These are phyloP conservation scores for Lactuca saligna DNA, from an alignment of 129 eudicot genomes.

Conservation along the genomic window DNA sequence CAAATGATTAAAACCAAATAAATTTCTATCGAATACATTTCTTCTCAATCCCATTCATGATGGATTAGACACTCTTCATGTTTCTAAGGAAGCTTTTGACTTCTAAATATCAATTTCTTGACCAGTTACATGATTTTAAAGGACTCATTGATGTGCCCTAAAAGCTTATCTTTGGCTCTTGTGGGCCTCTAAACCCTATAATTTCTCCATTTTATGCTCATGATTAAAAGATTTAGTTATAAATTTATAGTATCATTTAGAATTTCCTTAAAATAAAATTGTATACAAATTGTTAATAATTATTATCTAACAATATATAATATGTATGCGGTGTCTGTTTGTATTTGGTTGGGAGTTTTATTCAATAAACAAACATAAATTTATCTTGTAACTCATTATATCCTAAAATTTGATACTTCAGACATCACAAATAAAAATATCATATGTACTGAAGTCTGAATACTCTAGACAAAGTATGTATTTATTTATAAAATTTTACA, in stretches of 20 bases:
- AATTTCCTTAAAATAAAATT: too few relatives aligned
- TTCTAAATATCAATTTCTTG: constrained; percentile 28
- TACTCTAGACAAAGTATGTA: too few relatives aligned
- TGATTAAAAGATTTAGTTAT: constrained; percentile 8
- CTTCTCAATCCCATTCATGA: constrained; percentile 30
- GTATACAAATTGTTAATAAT: too few relatives aligned
- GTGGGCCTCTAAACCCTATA: constrained; percentile 32
- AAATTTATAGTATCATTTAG: constrained; percentile 3
- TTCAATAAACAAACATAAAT: too few relatives aligned
- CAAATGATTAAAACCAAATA: too few relatives aligned
- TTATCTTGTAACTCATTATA: too few relatives aligned
- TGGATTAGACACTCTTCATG: constrained; percentile 31
- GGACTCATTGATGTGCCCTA: constrained; percentile 41
- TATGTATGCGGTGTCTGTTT: background rate
- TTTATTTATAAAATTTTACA: background rate
- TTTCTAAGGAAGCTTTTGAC: constrained; percentile 47
- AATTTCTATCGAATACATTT: background rate
- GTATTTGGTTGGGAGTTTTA: too few relatives aligned
- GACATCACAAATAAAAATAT: background rate
- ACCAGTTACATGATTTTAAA: constrained; percentile 19
- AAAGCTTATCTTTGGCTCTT: constrained; percentile 43
- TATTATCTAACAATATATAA: too few relatives aligned
- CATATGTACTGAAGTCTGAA: background rate
- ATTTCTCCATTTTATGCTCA: constrained; percentile 21
- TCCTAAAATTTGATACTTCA: too few relatives aligned